These are phyloP conservation scores for Aspergillus neotritici DNA, from an alignment of 2,329 filamentous ascomycete species.

Conservation along the genomic window DNA sequence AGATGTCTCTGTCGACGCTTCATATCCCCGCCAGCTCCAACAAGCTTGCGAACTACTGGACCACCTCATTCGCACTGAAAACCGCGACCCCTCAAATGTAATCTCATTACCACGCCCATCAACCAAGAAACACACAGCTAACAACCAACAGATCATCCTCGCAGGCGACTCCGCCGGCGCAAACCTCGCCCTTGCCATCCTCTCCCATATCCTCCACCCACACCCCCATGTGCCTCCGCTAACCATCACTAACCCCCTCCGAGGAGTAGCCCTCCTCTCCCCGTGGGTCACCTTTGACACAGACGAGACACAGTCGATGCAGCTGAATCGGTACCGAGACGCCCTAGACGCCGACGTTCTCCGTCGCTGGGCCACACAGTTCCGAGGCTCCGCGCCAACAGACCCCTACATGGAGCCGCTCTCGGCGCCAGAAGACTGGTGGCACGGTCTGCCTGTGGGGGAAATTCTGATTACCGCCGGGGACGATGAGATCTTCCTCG, in stretches of 20 bases:
- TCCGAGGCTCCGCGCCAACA: not conserved
- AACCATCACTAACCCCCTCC: not conserved
- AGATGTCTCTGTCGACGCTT: constrained; percentile 1
- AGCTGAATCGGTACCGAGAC: not conserved
- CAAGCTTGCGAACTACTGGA: constrained; percentile 1
- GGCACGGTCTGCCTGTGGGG: not conserved
- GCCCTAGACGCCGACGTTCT: not conserved
- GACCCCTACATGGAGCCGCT: constrained; percentile 6
- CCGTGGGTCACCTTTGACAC: constrained; percentile 6
- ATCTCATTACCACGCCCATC: not conserved
- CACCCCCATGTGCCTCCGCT: constrained; percentile 2
- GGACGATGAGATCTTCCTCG: constrained; percentile 2
- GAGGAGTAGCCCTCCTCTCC: constrained; percentile 1
- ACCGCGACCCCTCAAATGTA: not conserved
- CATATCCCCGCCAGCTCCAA: constrained; percentile 6
- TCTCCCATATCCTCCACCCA: constrained; percentile 5
- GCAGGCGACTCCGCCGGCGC: constrained; percentile 6
- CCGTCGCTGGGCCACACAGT: not conserved
- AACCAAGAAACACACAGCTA: not conserved
- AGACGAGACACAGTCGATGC: not conserved
- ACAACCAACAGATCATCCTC: not conserved
- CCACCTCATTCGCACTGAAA: not conserved
- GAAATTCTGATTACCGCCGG: constrained; percentile 2
- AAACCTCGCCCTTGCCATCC: constrained; percentile 1
- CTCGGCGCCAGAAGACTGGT: constrained; percentile 1